Evolutionary conservation across 2,329 filamentous ascomycete genomes (phyloP).

Genomic region (Colletotrichum melonis): DNA sequence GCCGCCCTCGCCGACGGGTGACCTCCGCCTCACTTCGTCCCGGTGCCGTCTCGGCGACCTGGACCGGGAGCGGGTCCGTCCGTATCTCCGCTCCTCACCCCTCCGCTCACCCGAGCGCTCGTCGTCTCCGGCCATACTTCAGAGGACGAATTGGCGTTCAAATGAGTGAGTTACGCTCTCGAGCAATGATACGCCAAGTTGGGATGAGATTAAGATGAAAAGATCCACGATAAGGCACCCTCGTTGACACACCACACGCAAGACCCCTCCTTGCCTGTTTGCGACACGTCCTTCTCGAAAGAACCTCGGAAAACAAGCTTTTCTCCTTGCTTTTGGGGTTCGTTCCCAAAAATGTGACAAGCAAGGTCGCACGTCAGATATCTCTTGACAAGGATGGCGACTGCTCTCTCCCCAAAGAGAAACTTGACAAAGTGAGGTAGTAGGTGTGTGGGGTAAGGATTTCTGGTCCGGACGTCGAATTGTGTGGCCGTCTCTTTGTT

Average conservation of each 20-base stretch:
- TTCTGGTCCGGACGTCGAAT: background rate
- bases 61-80: background rate
- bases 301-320: background rate
- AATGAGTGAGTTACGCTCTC: background rate
- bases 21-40: conserved; percentile 26
- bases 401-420: background rate
- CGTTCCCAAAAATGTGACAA: background rate
- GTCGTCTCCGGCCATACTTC: conserved; percentile 2
- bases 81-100: background rate
- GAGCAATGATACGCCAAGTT: background rate
- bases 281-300: background rate
- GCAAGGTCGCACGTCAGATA: background rate
- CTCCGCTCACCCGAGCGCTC: background rate
- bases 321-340: background rate
- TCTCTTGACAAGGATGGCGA: background rate
- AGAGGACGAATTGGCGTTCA: background rate
- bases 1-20: conserved; percentile 7
- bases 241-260: background rate
- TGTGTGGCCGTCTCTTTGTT: conserved; percentile 13
- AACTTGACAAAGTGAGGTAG: background rate
- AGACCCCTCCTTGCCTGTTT: background rate
- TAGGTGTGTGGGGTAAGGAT: background rate
- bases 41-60: conserved; percentile 21
- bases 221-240: background rate
- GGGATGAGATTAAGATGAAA: background rate